These are phyloP conservation scores for Suillus sp. DNA, from an alignment of 768 basidiomycete species.

Conservation along the genomic window DNA sequence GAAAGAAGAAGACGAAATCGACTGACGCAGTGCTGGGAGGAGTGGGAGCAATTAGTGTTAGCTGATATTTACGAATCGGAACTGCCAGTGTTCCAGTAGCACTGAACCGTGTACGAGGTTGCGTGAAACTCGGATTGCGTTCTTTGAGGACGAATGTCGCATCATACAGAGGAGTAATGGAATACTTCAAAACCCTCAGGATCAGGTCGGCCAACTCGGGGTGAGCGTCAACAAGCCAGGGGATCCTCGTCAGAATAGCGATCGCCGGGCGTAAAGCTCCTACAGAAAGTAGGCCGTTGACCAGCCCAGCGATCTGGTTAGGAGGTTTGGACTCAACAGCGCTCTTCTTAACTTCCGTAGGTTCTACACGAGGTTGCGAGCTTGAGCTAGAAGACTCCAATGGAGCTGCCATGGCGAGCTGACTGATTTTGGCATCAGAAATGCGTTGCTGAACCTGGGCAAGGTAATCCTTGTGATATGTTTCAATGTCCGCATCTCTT, in stretches of 20 bases:
- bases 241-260: conserved; percentile 78
- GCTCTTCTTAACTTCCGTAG: conserved; percentile 39
- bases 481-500: conserved; percentile 73
- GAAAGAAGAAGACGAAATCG: conserved; percentile 92
- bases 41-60: conserved; percentile 79
- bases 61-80: conserved; percentile 58
- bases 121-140: conserved; percentile 60
- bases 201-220: conserved; percentile 87
- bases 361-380: conserved; percentile 42
- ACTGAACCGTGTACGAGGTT: conserved; percentile 66
- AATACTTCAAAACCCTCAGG: conserved; percentile 70
- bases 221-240: conserved; percentile 81
- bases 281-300: conserved; percentile 79
- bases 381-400: conserved; percentile 55
- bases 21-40: conserved; percentile 74
- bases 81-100: conserved; percentile 53
- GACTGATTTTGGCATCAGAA: conserved; percentile 67
- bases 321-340: conserved; percentile 43
- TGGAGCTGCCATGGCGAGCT: conserved; percentile 84
- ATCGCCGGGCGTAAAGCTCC: conserved; percentile 82
- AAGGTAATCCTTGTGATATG: conserved; percentile 64
- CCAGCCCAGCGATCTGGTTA: conserved; percentile 81
- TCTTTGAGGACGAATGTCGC: conserved; percentile 53
- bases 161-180: conserved; percentile 70
- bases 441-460: conserved; percentile 65